These are phyloP conservation scores for Trypanosoma melophagium DNA, from an alignment of 208 protist genomes.

Conservation along the genomic window DNA sequence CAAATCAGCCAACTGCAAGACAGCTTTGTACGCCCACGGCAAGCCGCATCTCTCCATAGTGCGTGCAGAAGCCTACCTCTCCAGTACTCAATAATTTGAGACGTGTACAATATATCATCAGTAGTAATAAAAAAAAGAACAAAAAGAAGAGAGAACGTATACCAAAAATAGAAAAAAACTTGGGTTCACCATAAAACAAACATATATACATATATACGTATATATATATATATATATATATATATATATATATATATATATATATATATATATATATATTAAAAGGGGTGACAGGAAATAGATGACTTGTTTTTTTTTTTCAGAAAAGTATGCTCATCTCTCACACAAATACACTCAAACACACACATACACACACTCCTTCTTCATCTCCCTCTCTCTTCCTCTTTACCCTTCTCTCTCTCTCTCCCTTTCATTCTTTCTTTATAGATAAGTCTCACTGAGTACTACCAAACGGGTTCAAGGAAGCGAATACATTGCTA, in stretches of 20 bases:
- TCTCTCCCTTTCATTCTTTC: too few species aligned
- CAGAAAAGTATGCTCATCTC: too few species aligned
- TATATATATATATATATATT: background rate
- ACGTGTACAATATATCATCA: too few species aligned
- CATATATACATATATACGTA: background rate
- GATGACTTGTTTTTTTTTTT: too few species aligned
- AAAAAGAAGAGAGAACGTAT: background rate
- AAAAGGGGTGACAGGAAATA: background rate
- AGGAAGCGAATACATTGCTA: constrained; percentile 35
- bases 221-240: constrained; percentile 1
- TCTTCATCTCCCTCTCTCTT: constrained; percentile 12
- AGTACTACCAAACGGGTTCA: constrained; percentile 33
- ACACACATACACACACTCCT: background rate
- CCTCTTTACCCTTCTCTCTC: too few species aligned
- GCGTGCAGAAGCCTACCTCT: background rate
- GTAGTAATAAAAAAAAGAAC: background rate
- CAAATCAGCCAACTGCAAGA: constrained; percentile 4
- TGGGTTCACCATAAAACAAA: background rate
- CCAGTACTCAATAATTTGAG: background rate
- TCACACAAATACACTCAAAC: background rate
- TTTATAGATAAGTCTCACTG: background rate
- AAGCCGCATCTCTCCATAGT: constrained; percentile 2
- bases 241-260: background rate
- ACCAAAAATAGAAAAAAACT: background rate
- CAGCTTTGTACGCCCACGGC: constrained; percentile 22